Conservation (phyloP, 257 asterid genomes). For the Linaria vulgaris region DNA sequence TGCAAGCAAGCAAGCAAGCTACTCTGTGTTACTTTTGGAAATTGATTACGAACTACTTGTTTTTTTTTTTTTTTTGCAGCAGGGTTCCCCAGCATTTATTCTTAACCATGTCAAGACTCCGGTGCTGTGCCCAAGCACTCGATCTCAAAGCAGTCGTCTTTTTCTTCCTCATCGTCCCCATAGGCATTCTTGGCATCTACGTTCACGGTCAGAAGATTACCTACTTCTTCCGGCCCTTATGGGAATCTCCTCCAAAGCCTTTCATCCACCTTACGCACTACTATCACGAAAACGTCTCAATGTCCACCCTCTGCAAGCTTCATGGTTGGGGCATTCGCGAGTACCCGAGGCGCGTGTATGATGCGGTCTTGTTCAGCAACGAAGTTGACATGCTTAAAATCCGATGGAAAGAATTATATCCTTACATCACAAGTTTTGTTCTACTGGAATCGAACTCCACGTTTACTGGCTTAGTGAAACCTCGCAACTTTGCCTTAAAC, state of each 20-base stretch:
- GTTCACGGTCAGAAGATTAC: conserved; percentile 67
- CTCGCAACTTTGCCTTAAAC: conserved; percentile 42
- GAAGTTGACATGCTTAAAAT: conserved; percentile 69
- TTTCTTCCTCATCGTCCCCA: conserved; percentile 42
- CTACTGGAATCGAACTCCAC: conserved; percentile 71
- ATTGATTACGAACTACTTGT: conserved; percentile 10
- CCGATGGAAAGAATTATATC: conserved; percentile 66
- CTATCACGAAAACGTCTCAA: conserved; percentile 54
- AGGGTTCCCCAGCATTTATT: conserved; percentile 24
- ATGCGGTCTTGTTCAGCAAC: conserved; percentile 67
- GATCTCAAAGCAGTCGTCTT: conserved; percentile 46
- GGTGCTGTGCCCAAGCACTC: conserved; percentile 44
- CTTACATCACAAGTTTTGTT: conserved; percentile 58
- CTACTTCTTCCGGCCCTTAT: conserved; percentile 62
- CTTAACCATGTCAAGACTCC: conserved; percentile 40
- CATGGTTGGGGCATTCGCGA: conserved; percentile 72
- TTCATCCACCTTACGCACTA: conserved; percentile 53
- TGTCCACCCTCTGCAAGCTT: conserved; percentile 62
- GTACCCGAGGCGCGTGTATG: conserved; percentile 67
- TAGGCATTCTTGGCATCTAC: conserved; percentile 37
- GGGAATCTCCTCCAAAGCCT: conserved; percentile 79
- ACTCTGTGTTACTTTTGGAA: neutral
- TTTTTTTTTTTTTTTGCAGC: conserved; percentile 30
- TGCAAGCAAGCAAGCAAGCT: neutral
- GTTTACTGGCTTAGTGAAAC: conserved; percentile 62